phyloP scores from a whole-genome alignment of 2,329 filamentous ascomycete species.

The Phaeoacremonium minimum region DNA sequence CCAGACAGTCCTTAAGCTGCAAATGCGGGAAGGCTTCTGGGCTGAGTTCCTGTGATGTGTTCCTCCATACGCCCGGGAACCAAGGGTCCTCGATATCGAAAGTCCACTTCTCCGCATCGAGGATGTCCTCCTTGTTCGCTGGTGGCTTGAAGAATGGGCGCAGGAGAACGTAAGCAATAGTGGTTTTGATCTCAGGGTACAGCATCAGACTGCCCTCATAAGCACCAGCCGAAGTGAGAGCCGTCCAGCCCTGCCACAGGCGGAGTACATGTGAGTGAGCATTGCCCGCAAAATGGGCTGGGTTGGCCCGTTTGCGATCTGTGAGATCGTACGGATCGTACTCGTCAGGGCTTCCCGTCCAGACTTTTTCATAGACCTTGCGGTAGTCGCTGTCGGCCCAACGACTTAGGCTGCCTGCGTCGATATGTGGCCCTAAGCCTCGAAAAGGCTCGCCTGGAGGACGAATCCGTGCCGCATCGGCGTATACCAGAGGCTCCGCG shows the following conservation, averaged over 20 bases:
- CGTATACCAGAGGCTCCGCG: constrained; percentile 30
- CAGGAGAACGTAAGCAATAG: constrained; percentile 34
- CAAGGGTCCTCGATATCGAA: constrained; percentile 21
- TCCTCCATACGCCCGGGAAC: constrained; percentile 31
- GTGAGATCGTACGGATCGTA: constrained; percentile 32
- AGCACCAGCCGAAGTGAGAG: constrained; percentile 27
- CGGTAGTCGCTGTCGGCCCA: constrained; percentile 34
- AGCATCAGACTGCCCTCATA: constrained; percentile 31
- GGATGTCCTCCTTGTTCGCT: constrained; percentile 17
- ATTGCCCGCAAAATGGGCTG: constrained; percentile 24
- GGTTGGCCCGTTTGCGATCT: constrained; percentile 25
- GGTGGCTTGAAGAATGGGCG: constrained; percentile 34
- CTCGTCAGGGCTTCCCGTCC: constrained; percentile 26
- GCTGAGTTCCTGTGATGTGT: constrained; percentile 26
- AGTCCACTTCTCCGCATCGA: constrained; percentile 30
- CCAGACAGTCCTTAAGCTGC: constrained; percentile 27
- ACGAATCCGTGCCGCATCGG: constrained; percentile 32
- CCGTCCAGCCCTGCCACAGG: constrained; percentile 36
- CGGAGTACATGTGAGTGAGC: constrained; percentile 31
- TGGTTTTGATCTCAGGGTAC: constrained; percentile 29
- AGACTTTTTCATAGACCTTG: constrained; percentile 28
- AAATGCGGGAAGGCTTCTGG: constrained; percentile 30
- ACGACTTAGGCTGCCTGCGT: constrained; percentile 34
- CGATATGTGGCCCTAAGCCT: constrained; percentile 37
- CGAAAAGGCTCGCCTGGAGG: constrained; percentile 29